Evolutionary conservation across 306 rosid species (phyloP), one percentile per base, ranked within the genome.

Genomic region (Betula pendula): DNA sequence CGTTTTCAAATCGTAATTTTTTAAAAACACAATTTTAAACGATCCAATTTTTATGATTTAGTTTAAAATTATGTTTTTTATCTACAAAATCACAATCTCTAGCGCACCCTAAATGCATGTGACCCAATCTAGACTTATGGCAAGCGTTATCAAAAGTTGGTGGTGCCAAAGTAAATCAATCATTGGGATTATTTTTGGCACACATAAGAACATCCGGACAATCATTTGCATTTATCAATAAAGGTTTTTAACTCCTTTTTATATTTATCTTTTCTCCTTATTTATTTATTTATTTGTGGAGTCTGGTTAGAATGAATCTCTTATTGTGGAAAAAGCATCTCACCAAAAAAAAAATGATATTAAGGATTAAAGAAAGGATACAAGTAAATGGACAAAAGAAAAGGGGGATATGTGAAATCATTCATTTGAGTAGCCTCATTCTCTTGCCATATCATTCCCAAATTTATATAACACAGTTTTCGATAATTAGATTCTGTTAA

Each of bases 21-120:
- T n/a, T n/a, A n/a, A n/a, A n/a, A n/a, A n/a, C n/a, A n/a, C n/a
- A n/a, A n/a, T n/a, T n/a, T n/a, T n/a, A n/a, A n/a, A n/a, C n/a
- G n/a, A n/a, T n/a, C n/a, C n/a, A n/a, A n/a, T n/a, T n/a, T n/a
- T n/a, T n/a, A n/a, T n/a, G n/a, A n/a, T n/a, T n/a, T n/a, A n/a
- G n/a, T n/a, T n/a, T n/a, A n/a, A n/a, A n/a, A n/a, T n/a, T n/a
- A n/a, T n/a, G n/a, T n/a, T n/a, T n/a, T n/a, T n/a, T n/a, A n/a
- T n/a, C n/a, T n/a, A n/a, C n/a, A n/a, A n/a, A n/a, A n/a, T n/a
- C n/a, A n/a, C n/a, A n/a, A n/a, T n/a, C n/a, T n/a, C n/a, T n/a
- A n/a, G n/a, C n/a, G n/a, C n/a, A n/a, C n/a, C n/a, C 72, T 2
- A 45, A 53, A 29, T 77, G 88, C 94, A 90, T 89, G 94, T 89